Percentiles rank a stretch among this genome's conserved stretches.
Conservation (phyloP, 2,329 filamentous ascomycete genomes). For the Meredithiella fracta region DNA sequence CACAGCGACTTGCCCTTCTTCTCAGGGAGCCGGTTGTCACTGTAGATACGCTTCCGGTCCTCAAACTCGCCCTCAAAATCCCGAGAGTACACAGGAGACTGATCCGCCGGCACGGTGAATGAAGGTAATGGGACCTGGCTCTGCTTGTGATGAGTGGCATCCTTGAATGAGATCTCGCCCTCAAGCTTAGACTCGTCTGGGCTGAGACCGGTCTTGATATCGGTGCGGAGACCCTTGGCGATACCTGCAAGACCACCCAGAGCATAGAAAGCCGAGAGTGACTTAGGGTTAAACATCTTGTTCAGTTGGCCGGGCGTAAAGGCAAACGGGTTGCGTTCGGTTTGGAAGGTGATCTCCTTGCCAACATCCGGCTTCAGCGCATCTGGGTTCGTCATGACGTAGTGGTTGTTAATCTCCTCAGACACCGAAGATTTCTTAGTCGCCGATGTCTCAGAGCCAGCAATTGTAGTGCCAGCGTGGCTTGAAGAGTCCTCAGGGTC, state of each 20-base stretch:
- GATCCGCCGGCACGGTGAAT: constrained; percentile 1
- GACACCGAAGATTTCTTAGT: constrained; percentile 26
- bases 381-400: constrained; percentile 46
- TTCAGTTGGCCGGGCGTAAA: constrained; percentile 70
- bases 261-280: constrained; percentile 61
- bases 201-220: constrained; percentile 58
- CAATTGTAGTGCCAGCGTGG: constrained; percentile 46
- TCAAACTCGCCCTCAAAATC: constrained; percentile 26
- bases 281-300: constrained; percentile 85
- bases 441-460: constrained; percentile 29
- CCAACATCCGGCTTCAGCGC: constrained; percentile 62
- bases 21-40: constrained; percentile 55
- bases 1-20: constrained; percentile 60
- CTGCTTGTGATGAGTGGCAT: constrained; percentile 34
- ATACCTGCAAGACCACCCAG: constrained; percentile 64
- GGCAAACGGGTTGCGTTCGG: constrained; percentile 69
- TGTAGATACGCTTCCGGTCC: constrained; percentile 54
- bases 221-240: constrained; percentile 60
- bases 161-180: constrained; percentile 53
- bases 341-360: constrained; percentile 57
- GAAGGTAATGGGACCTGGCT: constrained; percentile 18
- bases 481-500: constrained; percentile 49
- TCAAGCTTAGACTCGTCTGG: constrained; percentile 53
- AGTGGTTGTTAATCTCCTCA: constrained; percentile 28
- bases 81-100: constrained; percentile 9